phyloP scores from a whole-genome alignment of 2,329 filamentous ascomycete genomes.

The Botrytis aclada region DNA sequence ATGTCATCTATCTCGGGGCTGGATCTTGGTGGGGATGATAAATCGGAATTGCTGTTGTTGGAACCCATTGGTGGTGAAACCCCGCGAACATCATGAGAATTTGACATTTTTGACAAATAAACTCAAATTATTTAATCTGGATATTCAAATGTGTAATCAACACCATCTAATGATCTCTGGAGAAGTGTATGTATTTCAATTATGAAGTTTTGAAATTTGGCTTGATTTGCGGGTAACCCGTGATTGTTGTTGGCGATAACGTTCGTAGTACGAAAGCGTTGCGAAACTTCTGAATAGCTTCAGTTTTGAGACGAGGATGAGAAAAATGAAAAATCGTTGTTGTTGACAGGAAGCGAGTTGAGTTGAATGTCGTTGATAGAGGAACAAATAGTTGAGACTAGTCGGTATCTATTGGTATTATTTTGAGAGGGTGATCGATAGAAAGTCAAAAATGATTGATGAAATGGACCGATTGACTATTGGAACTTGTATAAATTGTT shows the following conservation, averaged over 20 bases:
- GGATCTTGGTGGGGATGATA: constrained; percentile 52
- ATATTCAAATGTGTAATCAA: neutral
- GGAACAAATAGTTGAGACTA: constrained; percentile 17
- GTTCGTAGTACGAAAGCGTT: neutral
- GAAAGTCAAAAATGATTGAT: constrained; percentile 26
- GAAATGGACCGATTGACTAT: constrained; percentile 31
- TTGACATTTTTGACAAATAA: constrained; percentile 12
- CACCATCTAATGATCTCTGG: neutral
- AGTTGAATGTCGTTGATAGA: neutral
- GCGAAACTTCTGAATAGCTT: constrained; percentile 34
- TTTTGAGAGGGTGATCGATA: constrained; percentile 27
- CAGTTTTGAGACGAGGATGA: constrained; percentile 28
- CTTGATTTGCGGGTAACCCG: neutral
- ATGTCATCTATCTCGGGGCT: constrained; percentile 46
- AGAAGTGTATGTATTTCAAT: neutral
- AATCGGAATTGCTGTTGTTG: constrained; percentile 40
- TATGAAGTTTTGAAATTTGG: neutral
- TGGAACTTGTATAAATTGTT: constrained; percentile 10
- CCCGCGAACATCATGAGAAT: constrained; percentile 15
- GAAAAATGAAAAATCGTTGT: constrained; percentile 17
- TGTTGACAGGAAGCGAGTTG: constrained; percentile 19
- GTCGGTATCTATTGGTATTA: constrained; percentile 22
- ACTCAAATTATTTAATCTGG: neutral
- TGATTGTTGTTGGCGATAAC: constrained; percentile 20
- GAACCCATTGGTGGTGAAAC: constrained; percentile 18